Evolutionary conservation across 805 yeast genomes (phyloP), one percentile per base, ranked within the genome.

Genomic region (Saturnispora quitensis): DNA sequence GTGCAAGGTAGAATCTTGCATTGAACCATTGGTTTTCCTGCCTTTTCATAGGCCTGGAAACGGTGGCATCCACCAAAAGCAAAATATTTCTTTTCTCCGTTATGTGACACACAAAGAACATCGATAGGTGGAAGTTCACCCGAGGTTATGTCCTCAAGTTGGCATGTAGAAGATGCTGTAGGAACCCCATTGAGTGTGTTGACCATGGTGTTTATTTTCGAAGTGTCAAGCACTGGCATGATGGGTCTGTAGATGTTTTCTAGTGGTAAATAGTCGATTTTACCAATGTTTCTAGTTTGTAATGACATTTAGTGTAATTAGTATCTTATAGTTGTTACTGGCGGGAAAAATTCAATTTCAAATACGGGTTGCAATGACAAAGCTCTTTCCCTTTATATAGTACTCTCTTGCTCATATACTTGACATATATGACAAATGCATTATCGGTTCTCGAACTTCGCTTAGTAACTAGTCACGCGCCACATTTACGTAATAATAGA

Each of bases 1-100:
- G 95, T 86, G 6, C 88, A 84, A 1, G 96, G 96, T 33, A 86
- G 66, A 8, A 88, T 61, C 57, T 82, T 83, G 65, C 89, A 83
- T 60, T 76, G 81, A 9, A 89, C 95, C 69, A 75, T 59, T 24
- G 66, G 63, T 3, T 66, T 62, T 31, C 73, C 75, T 1, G 73
- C 70, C 40, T 71, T 73, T 52, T 87, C 93, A 62, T 89, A 89
- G 0, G 95, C 95, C 64, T 88, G 95, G 58, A 88, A 84, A 55
- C 96, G 68, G 62, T 88, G 96, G 62, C 96, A 88, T 0, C 96
- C 96, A 6, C 96, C 96, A 67, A 88, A 88, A 1, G 90, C 95
- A 66, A 86, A 87, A 61, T 83, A 87, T 63, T 75, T 75, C 36
- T 67, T 73, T 47, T 77, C 68, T 1, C 88, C 91, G 7, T 75